phyloP scores from a whole-genome alignment of 306 rosid genomes.

The Psophocarpus tetragonolobus region DNA sequence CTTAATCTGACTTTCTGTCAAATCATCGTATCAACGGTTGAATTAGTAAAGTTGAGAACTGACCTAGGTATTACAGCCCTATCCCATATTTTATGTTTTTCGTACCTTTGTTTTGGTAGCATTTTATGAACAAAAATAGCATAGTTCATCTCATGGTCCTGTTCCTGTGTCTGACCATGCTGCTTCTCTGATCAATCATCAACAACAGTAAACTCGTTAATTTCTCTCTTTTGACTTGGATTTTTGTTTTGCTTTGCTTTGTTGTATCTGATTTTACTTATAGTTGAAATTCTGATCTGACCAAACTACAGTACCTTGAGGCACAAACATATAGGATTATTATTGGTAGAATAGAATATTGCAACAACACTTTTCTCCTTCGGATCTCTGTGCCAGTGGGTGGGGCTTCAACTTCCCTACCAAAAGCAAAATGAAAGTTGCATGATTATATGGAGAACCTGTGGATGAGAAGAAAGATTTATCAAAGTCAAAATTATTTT shows the following conservation, averaged over 20 bases:
- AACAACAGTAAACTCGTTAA: constrained; percentile 9
- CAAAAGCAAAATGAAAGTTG: constrained; percentile 42
- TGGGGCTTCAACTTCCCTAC: constrained; percentile 39
- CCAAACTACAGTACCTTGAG: constrained; percentile 2
- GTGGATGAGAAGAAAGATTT: constrained; percentile 47
- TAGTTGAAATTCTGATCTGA: constrained; percentile 29
- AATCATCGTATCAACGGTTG: not conserved
- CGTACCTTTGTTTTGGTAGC: not conserved
- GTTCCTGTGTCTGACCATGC: not conserved
- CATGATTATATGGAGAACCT: constrained; percentile 35
- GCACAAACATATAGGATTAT: constrained; percentile 35
- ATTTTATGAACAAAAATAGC: not conserved
- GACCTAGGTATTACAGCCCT: too few relatives aligned
- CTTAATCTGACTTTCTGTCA: not conserved
- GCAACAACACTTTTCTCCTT: constrained; percentile 36
- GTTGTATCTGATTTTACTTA: constrained; percentile 9
- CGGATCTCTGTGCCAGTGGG: constrained; percentile 45
- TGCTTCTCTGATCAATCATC: constrained; percentile 5
- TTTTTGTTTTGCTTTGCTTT: not conserved
- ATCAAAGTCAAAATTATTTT: constrained; percentile 48
- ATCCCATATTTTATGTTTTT: not conserved
- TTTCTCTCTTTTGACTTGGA: constrained; percentile 21
- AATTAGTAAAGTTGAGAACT: not conserved
- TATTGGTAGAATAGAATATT: constrained; percentile 46
- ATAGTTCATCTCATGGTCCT: not conserved